Evolutionary conservation across 352 stramenopile species (phyloP).

Genomic region (Phytophthora colocasiae): DNA sequence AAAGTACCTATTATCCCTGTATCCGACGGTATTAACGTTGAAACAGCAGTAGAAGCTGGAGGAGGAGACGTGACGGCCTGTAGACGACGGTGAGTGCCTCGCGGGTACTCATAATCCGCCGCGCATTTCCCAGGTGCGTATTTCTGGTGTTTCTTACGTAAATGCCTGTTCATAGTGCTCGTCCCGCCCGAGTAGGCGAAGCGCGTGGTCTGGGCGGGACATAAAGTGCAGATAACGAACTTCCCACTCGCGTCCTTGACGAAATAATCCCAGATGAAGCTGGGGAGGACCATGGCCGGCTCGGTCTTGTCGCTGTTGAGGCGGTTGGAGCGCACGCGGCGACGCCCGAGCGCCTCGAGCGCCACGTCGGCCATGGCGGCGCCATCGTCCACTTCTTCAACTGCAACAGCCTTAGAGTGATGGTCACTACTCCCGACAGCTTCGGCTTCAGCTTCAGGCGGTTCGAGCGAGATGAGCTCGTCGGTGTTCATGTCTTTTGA

Average conservation of each 20-base stretch:
- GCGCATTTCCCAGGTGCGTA: slow-evolving; percentile 77
- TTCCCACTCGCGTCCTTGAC: slow-evolving; percentile 79
- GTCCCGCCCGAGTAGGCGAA: slow-evolving; percentile 87
- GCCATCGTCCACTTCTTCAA: background rate
- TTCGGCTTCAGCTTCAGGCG: background rate
- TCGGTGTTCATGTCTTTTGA: slow-evolving; percentile 23
- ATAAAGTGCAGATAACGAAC: slow-evolving; percentile 82
- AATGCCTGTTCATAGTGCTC: slow-evolving; percentile 85
- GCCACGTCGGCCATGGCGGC: background rate
- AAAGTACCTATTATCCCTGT: slow-evolving; percentile 41
- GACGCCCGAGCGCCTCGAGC: slow-evolving; percentile 3
- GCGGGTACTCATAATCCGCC: slow-evolving; percentile 72
- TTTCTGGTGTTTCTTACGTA: slow-evolving; percentile 86
- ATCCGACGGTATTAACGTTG: slow-evolving; percentile 27
- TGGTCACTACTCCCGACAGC: slow-evolving; percentile 8
- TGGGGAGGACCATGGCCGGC: slow-evolving; percentile 69
- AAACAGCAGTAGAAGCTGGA: background rate
- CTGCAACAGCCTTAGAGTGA: slow-evolving; percentile 14
- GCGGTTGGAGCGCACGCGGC: slow-evolving; percentile 16
- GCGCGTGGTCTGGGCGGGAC: slow-evolving; percentile 65
- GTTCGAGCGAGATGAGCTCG: slow-evolving; percentile 28
- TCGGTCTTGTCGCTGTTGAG: slow-evolving; percentile 63
- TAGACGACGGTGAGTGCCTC: slow-evolving; percentile 20
- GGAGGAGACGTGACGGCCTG: slow-evolving; percentile 23
- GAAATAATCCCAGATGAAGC: slow-evolving; percentile 90